Percentiles rank a stretch among this genome's conserved stretches.
Conservation (phyloP, 1,284 basidiomycete genomes). For the Rhodotorula mucilaginosa region DNA sequence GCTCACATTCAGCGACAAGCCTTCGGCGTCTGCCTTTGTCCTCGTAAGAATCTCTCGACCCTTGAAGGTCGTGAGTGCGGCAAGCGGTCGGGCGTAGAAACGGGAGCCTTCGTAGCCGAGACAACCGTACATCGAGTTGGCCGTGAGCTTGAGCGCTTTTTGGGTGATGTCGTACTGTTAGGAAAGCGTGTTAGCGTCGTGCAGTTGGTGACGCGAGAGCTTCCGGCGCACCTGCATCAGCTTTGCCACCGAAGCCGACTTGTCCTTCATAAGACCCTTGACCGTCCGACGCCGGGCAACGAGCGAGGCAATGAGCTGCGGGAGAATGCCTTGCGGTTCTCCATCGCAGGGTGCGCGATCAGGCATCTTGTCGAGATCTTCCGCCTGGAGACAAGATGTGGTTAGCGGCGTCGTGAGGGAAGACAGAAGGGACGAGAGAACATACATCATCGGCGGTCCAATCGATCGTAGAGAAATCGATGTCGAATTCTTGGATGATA, state of each 20-base stretch:
- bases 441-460: constrained; percentile 60
- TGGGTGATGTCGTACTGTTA: constrained; percentile 91
- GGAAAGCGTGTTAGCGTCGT: background rate
- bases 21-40: constrained; percentile 89
- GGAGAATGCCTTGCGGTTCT: constrained; percentile 77
- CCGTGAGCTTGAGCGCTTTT: constrained; percentile 93
- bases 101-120: constrained; percentile 95
- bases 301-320: constrained; percentile 90
- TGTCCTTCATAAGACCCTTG: constrained; percentile 94
- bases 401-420: constrained; percentile 26
- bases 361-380: constrained; percentile 79
- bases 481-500: constrained; percentile 99
- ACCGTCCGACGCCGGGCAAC: constrained; percentile 86
- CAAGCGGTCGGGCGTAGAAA: constrained; percentile 95
- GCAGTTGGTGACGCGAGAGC: background rate
- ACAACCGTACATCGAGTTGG: constrained; percentile 99
- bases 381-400: constrained; percentile 53
- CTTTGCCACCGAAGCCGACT: constrained; percentile 69
- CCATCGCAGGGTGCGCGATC: constrained; percentile 75
- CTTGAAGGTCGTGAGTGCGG: constrained; percentile 95
- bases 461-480: constrained; percentile 96
- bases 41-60: constrained; percentile 95
- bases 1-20: constrained; percentile 78
- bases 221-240: constrained; percentile 69
- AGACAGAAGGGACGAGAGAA: constrained; percentile 49